phyloP scores from a whole-genome alignment of 345 rosid species.

The Brassica carinata region DNA sequence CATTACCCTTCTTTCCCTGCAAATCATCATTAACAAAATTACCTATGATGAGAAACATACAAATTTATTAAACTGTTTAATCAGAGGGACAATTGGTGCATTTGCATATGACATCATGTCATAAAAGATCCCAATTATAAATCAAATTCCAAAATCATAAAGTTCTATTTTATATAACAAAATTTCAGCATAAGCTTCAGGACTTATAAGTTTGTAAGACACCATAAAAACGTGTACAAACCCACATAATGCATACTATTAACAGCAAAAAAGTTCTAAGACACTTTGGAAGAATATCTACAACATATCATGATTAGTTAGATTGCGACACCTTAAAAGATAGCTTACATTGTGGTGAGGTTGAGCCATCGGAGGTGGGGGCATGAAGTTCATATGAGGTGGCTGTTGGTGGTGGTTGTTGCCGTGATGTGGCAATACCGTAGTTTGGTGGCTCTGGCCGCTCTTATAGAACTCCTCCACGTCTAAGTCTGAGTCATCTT shows the following conservation, averaged over 20 bases:
- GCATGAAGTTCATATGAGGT: slow-evolving; percentile 23
- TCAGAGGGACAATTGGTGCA: not conserved
- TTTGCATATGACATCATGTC: not conserved
- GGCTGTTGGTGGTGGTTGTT: slow-evolving; percentile 29
- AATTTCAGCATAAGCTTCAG: not conserved
- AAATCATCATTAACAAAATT: not conserved
- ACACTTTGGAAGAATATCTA: not conserved
- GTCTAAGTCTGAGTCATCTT: slow-evolving; percentile 23
- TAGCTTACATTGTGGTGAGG: slow-evolving; percentile 30
- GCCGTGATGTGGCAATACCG: not conserved
- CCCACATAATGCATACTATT: not conserved
- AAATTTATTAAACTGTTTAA: not conserved
- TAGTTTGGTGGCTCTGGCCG: not conserved
- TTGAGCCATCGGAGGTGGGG: slow-evolving; percentile 20
- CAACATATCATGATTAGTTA: slow-evolving; percentile 8
- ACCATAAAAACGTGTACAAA: not conserved
- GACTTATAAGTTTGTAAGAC: not conserved
- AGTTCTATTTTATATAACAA: not conserved
- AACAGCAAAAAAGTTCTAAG: not conserved
- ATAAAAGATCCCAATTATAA: not conserved
- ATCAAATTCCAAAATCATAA: not conserved
- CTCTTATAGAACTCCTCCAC: slow-evolving; percentile 18
- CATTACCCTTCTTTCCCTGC: slow-evolving; percentile 29
- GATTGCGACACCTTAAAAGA: not conserved
- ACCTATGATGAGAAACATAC: not conserved